Evolutionary conservation across 176 grass and related monocot genomes (phyloP).

Genomic region (Otatea glauca): DNA sequence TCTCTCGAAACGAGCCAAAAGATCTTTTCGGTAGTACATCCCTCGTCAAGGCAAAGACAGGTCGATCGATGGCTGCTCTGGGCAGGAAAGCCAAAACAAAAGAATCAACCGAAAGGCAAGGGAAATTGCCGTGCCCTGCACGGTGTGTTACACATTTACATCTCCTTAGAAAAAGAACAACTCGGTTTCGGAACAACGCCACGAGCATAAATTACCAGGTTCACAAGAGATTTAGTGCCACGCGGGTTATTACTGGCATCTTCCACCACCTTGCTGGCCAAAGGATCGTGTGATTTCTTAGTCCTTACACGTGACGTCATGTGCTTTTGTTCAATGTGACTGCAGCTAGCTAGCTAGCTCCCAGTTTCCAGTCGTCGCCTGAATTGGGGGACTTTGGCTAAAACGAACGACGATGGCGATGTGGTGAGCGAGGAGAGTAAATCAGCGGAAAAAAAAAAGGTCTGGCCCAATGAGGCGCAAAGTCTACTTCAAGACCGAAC

Average conservation of each 20-base stretch:
- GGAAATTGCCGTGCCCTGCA: constrained; percentile 7
- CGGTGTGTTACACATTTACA: background rate
- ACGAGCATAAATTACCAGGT: background rate
- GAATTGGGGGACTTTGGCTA: too few relatives aligned
- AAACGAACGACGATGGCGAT: background rate
- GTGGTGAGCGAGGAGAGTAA: background rate
- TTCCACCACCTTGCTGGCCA: background rate
- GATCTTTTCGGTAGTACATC: too few relatives aligned
- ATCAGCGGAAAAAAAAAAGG: background rate
- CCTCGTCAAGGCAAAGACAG: too few relatives aligned
- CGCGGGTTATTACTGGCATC: background rate
- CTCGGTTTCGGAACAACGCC: background rate
- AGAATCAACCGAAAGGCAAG: background rate
- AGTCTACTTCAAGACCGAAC: background rate
- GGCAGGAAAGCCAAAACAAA: too few relatives aligned
- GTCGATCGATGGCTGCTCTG: too few relatives aligned
- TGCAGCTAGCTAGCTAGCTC: background rate
- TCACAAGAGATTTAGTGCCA: background rate
- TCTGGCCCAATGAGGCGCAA: background rate
- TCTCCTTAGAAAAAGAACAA: background rate
- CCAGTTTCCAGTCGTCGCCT: background rate
- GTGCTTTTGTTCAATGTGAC: background rate
- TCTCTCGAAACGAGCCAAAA: too few relatives aligned
- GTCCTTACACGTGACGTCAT: background rate
- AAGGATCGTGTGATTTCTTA: background rate